These are phyloP conservation scores for Candida xiaguanensis DNA, from an alignment of 805 yeast species.

Conservation along the genomic window DNA sequence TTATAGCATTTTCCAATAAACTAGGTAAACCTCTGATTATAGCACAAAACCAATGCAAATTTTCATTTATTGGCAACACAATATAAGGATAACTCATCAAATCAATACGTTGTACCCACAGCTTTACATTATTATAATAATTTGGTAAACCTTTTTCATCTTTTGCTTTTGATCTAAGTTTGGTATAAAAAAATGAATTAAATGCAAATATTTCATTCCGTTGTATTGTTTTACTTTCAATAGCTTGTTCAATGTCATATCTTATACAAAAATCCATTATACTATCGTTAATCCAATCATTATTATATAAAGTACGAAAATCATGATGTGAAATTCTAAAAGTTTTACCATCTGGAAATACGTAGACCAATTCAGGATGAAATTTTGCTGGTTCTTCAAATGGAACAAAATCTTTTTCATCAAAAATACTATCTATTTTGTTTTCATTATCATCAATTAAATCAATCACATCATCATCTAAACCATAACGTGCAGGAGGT, in stretches of 20 bases:
- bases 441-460: not conserved
- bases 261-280: slow-evolving; percentile 80
- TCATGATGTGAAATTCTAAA: slow-evolving; percentile 66
- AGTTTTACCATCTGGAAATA: slow-evolving; percentile 50
- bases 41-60: slow-evolving; percentile 84
- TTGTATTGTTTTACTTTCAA: slow-evolving; percentile 18
- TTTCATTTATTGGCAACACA: slow-evolving; percentile 78
- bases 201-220: slow-evolving; percentile 41
- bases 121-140: slow-evolving; percentile 60
- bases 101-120: slow-evolving; percentile 77
- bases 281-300: slow-evolving; percentile 87
- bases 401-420: slow-evolving; percentile 8
- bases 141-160: slow-evolving; percentile 12
- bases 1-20: slow-evolving; percentile 15
- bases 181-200: slow-evolving; percentile 80
- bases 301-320: slow-evolving; percentile 71
- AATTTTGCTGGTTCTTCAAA: slow-evolving; percentile 38
- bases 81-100: slow-evolving; percentile 52
- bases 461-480: not conserved
- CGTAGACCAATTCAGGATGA: slow-evolving; percentile 43
- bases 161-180: slow-evolving; percentile 31
- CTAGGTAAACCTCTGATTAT: slow-evolving; percentile 56
- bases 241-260: slow-evolving; percentile 44
- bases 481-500: slow-evolving; percentile 5
- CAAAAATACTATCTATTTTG: slow-evolving; percentile 1